Evolutionary conservation across 2,329 filamentous ascomycete species (phyloP).

Genomic region (Botryosphaeria agaves): DNA sequence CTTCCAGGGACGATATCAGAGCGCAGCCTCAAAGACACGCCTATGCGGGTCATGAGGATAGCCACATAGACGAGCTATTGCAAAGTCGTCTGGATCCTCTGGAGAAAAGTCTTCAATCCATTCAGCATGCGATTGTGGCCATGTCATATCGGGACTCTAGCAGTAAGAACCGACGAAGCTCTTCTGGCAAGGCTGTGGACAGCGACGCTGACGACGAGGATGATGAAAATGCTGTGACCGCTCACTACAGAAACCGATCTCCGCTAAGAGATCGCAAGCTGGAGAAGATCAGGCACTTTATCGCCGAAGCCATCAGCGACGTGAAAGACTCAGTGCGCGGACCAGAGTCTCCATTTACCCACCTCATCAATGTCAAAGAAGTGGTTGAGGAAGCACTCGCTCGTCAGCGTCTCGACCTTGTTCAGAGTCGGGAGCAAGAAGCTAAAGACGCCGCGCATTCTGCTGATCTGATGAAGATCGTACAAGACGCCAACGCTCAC

Average conservation of each 20-base stretch:
- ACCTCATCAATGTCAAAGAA: constrained; percentile 24
- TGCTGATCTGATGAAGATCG: constrained; percentile 11
- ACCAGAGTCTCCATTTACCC: constrained; percentile 5
- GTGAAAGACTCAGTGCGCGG: neutral
- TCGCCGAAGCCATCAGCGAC: constrained; percentile 7
- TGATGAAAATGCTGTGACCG: constrained; percentile 42
- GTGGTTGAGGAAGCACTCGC: constrained; percentile 17
- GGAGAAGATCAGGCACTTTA: constrained; percentile 51
- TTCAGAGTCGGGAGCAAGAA: constrained; percentile 13
- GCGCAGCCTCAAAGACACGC: constrained; percentile 66
- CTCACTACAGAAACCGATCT: constrained; percentile 51
- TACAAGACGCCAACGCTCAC: constrained; percentile 15
- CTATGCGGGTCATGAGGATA: constrained; percentile 82
- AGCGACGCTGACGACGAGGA: constrained; percentile 91
- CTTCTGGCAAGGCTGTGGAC: constrained; percentile 47
- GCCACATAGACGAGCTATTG: constrained; percentile 62
- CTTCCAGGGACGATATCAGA: constrained; percentile 69
- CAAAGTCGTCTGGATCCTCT: constrained; percentile 64
- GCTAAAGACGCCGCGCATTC: constrained; percentile 8
- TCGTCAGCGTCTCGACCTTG: constrained; percentile 11
- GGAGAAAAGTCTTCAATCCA: constrained; percentile 58
- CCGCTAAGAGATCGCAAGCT: constrained; percentile 61
- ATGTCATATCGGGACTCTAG: constrained; percentile 40
- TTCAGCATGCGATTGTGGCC: constrained; percentile 50
- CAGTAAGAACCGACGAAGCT: constrained; percentile 46